phyloP scores from a whole-genome alignment of 2,329 filamentous ascomycete species.

The Cladosporium oxysporum region DNA sequence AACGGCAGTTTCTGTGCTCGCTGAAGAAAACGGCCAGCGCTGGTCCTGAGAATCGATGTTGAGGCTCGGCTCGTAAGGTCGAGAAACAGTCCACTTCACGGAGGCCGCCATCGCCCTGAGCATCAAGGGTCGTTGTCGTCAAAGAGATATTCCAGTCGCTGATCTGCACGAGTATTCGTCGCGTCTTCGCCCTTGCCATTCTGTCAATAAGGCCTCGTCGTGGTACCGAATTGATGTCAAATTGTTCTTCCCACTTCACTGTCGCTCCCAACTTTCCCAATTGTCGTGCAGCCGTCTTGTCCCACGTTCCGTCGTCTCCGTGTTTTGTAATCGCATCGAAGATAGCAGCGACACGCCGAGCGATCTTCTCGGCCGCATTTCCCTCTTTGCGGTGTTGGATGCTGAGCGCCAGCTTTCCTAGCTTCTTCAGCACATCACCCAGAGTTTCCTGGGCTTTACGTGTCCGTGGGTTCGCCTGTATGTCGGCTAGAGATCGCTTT shows the following conservation, averaged over 20 bases:
- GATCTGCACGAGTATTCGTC: not conserved
- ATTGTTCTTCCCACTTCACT: not conserved
- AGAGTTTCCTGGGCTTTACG: not conserved
- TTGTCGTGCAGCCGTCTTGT: not conserved
- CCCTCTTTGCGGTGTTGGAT: not conserved
- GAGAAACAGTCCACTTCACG: not conserved
- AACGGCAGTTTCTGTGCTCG: not conserved
- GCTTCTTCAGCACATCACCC: not conserved
- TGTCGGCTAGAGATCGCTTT: not conserved
- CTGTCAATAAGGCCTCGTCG: not conserved
- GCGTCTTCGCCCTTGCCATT: not conserved
- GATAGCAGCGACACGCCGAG: not conserved
- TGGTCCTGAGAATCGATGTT: not conserved
- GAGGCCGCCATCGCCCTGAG: not conserved
- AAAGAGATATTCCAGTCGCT: not conserved
- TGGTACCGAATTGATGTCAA: not conserved
- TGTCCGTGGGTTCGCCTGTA: not conserved
- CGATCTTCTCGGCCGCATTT: not conserved
- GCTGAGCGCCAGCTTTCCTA: not conserved
- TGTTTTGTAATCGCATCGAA: not conserved
- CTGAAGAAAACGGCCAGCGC: not conserved
- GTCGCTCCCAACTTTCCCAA: not conserved
- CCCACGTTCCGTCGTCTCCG: not conserved
- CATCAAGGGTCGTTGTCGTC: not conserved
- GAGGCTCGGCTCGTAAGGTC: not conserved